Conservation (phyloP, 805 yeast species). For the Maudiozyma saulgeensis region DNA sequence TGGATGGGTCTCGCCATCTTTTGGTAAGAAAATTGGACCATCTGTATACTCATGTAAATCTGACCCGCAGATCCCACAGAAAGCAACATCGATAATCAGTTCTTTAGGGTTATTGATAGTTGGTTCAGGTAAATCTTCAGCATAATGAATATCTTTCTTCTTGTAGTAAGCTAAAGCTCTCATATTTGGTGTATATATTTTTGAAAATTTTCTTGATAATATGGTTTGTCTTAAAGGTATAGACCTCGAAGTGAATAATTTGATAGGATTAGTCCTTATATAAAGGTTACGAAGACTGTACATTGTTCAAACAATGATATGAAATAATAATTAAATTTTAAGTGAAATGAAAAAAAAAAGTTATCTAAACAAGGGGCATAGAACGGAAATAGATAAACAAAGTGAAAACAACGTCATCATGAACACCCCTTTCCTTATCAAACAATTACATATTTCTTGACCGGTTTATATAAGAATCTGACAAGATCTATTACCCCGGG, state of each 20-base stretch:
- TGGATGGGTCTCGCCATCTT: constrained; percentile 29
- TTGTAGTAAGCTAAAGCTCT: constrained; percentile 40
- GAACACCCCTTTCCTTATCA: too few species aligned
- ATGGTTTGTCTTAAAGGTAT: not conserved
- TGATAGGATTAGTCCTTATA: not conserved
- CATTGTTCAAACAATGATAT: not conserved
- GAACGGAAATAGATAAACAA: too few species aligned
- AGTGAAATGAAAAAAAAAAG: too few species aligned
- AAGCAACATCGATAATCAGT: constrained; percentile 34
- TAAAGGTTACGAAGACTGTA: not conserved
- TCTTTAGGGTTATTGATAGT: constrained; percentile 29
- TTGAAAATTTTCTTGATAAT: not conserved
- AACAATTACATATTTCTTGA: too few species aligned
- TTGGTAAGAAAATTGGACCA: constrained; percentile 49
- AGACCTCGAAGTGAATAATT: not conserved
- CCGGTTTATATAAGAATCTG: too few species aligned
- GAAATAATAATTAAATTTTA: not conserved
- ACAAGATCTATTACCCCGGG: too few species aligned
- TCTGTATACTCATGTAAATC: constrained; percentile 48
- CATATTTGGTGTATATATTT: constrained; percentile 23
- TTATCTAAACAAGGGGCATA: too few species aligned
- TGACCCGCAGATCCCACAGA: constrained; percentile 55
- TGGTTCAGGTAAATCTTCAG: constrained; percentile 31
- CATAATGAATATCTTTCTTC: constrained; percentile 35
- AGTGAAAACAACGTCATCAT: too few species aligned